These are phyloP conservation scores for Saururus chinensis DNA, from an alignment of 164 flowering plant species.

Conservation along the genomic window DNA sequence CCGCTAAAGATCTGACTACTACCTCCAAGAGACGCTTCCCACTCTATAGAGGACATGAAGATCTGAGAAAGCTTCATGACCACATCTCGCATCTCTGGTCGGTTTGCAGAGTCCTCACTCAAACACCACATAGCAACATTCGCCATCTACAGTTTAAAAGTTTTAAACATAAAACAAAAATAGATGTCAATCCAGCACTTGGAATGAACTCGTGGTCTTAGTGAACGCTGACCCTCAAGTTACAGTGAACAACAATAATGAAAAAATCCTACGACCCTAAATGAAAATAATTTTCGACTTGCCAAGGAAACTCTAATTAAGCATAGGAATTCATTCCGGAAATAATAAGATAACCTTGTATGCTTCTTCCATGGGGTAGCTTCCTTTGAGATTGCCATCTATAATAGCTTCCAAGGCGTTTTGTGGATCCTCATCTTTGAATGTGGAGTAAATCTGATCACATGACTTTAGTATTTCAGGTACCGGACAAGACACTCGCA, in stretches of 20 bases:
- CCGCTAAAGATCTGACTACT: conserved; percentile 62
- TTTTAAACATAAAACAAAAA: not conserved
- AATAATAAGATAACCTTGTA: conserved; percentile 34
- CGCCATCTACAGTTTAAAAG: conserved; percentile 39
- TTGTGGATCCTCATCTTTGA: conserved; percentile 35
- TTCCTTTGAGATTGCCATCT: conserved; percentile 38
- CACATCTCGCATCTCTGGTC: conserved; percentile 63
- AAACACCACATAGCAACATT: conserved; percentile 42
- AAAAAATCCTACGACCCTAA: too few relatives aligned
- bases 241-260: too few relatives aligned
- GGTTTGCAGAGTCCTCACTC: conserved; percentile 20
- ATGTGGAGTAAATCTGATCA: conserved; percentile 36
- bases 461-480: not conserved
- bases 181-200: too few relatives aligned
- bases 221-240: too few relatives aligned
- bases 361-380: conserved; percentile 48
- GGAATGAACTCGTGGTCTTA: too few relatives aligned
- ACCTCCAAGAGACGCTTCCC: conserved; percentile 74
- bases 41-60: conserved; percentile 34
- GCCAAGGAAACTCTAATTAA: not conserved
- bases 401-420: conserved; percentile 34
- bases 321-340: not conserved
- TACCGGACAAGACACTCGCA: not conserved
- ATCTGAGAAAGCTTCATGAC: conserved; percentile 42
- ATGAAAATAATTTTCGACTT: too few relatives aligned